Evolutionary conservation across 176 grass and related monocot genomes (phyloP).

Genomic region (Musa itinerans): DNA sequence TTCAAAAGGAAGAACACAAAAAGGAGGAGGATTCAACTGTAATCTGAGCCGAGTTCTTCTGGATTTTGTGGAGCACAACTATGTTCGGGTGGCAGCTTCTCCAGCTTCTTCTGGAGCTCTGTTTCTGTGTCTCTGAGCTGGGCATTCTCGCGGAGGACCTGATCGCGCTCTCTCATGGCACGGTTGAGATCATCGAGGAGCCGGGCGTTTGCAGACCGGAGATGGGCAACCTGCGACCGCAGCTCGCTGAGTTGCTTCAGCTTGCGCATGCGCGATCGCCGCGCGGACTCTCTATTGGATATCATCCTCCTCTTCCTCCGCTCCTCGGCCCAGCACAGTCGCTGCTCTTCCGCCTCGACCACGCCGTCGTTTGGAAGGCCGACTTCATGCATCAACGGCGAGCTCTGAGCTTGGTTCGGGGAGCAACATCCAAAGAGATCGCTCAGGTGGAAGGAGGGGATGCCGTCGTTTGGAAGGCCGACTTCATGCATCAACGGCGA

Average conservation of each 20-base stretch:
- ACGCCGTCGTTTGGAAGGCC: constrained; percentile 30
- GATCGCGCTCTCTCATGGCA: constrained; percentile 23
- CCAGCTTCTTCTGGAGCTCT: constrained; percentile 44
- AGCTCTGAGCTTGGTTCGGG: constrained; percentile 7
- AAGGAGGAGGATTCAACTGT: not conserved
- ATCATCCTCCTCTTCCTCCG: constrained; percentile 60
- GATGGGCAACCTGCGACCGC: constrained; percentile 36
- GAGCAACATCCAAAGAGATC: constrained; percentile 4
- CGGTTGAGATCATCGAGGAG: constrained; percentile 67
- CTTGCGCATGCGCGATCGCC: constrained; percentile 73
- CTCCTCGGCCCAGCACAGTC: constrained; percentile 34
- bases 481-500: constrained; percentile 33
- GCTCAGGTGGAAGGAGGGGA: constrained; percentile 33
- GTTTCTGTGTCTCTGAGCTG: constrained; percentile 45
- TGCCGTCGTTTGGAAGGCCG: constrained; percentile 31
- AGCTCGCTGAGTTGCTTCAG: constrained; percentile 58
- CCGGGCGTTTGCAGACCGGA: constrained; percentile 38
- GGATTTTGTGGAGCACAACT: not conserved
- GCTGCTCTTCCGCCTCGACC: constrained; percentile 15
- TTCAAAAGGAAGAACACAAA: not conserved
- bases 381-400: constrained; percentile 33
- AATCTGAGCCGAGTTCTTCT: not conserved
- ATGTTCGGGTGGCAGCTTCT: constrained; percentile 4
- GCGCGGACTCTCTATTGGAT: constrained; percentile 83
- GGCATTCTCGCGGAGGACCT: constrained; percentile 34